Percentiles rank a stretch among this genome's conserved stretches.
These are phyloP conservation scores for Aphanocladium album DNA, from an alignment of 2,329 filamentous ascomycete genomes.

Conservation along the genomic window DNA sequence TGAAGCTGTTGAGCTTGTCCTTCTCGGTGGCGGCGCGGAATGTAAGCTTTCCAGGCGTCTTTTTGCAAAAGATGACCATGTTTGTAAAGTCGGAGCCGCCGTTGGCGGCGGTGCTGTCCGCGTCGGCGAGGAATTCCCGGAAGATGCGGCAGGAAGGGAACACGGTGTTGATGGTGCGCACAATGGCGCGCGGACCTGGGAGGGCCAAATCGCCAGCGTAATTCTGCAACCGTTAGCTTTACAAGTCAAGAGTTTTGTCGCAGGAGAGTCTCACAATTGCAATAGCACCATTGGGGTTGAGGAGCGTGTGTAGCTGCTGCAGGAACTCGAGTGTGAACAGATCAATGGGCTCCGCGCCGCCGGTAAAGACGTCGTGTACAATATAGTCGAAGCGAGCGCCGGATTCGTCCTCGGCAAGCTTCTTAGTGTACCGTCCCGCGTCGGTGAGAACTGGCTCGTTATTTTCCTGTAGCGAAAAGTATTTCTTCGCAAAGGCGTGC, in stretches of 20 bases:
- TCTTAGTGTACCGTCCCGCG: conserved; percentile 64
- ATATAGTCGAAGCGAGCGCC: conserved; percentile 73
- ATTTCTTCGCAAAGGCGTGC: conserved; percentile 72
- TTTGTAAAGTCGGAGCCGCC: conserved; percentile 72
- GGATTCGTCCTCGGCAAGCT: conserved; percentile 39
- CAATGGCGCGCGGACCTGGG: conserved; percentile 69
- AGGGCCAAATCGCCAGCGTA: conserved; percentile 85
- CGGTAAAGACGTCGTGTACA: conserved; percentile 96
- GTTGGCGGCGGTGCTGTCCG: conserved; percentile 28
- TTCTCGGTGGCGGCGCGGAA: conserved; percentile 62
- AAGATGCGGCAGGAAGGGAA: conserved; percentile 92
- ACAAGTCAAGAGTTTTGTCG: neutral
- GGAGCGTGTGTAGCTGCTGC: conserved; percentile 59
- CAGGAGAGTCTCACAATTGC: conserved; percentile 65
- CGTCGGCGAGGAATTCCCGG: conserved; percentile 61
- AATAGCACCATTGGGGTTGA: conserved; percentile 75
- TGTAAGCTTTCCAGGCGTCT: conserved; percentile 44
- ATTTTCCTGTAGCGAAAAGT: conserved; percentile 74
- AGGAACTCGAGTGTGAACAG: conserved; percentile 89
- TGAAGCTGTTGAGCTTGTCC: conserved; percentile 69
- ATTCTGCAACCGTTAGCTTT: conserved; percentile 53
- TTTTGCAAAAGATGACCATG: conserved; percentile 91
- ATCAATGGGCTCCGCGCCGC: conserved; percentile 81
- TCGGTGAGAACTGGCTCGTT: conserved; percentile 79
- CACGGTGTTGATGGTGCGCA: conserved; percentile 74